Evolutionary conservation across 805 yeast genomes (phyloP).

Genomic region (Suhomyces sp.): DNA sequence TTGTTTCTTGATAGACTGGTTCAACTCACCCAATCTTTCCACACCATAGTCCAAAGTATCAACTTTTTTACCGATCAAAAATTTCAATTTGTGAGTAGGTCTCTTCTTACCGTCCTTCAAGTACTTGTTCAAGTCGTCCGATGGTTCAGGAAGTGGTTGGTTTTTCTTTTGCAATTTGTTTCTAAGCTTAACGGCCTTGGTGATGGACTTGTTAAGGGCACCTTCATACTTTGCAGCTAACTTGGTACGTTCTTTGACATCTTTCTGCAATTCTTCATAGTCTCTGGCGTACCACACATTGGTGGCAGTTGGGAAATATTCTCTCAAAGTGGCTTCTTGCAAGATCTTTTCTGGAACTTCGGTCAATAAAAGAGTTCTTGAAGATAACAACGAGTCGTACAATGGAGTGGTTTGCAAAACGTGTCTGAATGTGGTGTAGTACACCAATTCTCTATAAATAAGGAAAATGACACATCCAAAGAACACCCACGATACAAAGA

Average conservation of each 20-base stretch:
- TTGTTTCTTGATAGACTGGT: slow-evolving; percentile 55
- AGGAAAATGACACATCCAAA: slow-evolving; percentile 64
- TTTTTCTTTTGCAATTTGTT: slow-evolving; percentile 57
- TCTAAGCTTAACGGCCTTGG: slow-evolving; percentile 56
- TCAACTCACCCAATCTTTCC: slow-evolving; percentile 64
- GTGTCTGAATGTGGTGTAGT: slow-evolving; percentile 70
- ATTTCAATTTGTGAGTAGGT: slow-evolving; percentile 75
- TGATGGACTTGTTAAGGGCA: slow-evolving; percentile 57
- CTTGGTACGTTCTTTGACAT: slow-evolving; percentile 62
- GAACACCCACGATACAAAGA: slow-evolving; percentile 70
- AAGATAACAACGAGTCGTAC: slow-evolving; percentile 64
- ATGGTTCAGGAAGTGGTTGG: slow-evolving; percentile 53
- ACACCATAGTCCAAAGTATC: slow-evolving; percentile 74
- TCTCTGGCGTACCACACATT: slow-evolving; percentile 65
- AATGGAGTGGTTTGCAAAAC: slow-evolving; percentile 70
- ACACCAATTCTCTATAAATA: slow-evolving; percentile 71
- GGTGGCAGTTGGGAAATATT: slow-evolving; percentile 61
- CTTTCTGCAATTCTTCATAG: slow-evolving; percentile 51
- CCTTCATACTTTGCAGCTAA: slow-evolving; percentile 60
- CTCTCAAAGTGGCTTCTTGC: slow-evolving; percentile 48
- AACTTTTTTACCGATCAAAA: slow-evolving; percentile 77
- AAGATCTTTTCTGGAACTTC: slow-evolving; percentile 54
- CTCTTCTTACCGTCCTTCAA: slow-evolving; percentile 67
- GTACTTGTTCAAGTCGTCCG: slow-evolving; percentile 56
- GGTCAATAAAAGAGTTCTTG: slow-evolving; percentile 70